These are phyloP conservation scores for Cupressus sempervirens DNA, from an alignment of 75 land plant species.

Conservation along the genomic window DNA sequence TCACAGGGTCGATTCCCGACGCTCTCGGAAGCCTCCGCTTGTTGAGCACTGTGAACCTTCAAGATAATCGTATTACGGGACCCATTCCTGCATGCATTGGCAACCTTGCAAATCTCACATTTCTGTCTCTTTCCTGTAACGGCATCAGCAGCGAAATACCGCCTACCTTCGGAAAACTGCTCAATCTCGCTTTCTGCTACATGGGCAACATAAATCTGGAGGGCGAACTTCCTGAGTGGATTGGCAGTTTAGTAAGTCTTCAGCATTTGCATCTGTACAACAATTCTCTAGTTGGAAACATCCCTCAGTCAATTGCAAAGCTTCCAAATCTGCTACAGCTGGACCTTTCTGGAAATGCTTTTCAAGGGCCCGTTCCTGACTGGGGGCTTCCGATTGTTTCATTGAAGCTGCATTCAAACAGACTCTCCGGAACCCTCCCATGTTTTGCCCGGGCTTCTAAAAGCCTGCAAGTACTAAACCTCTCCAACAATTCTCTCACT, in stretches of 20 bases:
- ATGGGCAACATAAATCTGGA: slow-evolving; percentile 15
- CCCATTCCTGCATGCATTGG: slow-evolving; percentile 25
- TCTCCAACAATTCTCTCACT: slow-evolving; percentile 43
- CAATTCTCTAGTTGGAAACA: slow-evolving; percentile 34
- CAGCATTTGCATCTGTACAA: slow-evolving; percentile 32
- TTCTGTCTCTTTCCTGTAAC: slow-evolving; percentile 40
- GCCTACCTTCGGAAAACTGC: not conserved
- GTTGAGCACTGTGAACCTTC: slow-evolving; percentile 24
- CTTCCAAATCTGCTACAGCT: slow-evolving; percentile 33
- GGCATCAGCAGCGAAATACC: slow-evolving; percentile 37
- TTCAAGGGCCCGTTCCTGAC: slow-evolving; percentile 50
- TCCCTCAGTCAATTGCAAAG: slow-evolving; percentile 39
- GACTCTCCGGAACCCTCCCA: slow-evolving; percentile 49
- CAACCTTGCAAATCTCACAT: slow-evolving; percentile 21
- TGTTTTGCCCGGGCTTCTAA: slow-evolving; percentile 42
- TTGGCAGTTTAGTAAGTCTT: slow-evolving; percentile 36
- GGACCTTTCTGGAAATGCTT: slow-evolving; percentile 39
- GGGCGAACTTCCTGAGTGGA: slow-evolving; percentile 45
- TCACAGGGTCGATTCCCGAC: slow-evolving; percentile 36
- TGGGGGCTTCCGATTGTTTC: slow-evolving; percentile 26
- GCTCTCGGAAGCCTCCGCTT: slow-evolving; percentile 20
- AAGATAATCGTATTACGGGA: slow-evolving; percentile 30
- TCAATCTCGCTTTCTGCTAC: slow-evolving; percentile 9
- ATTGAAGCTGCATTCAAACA: slow-evolving; percentile 41
- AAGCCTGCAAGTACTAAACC: slow-evolving; percentile 40